phyloP scores from a whole-genome alignment of 208 protist genomes.

The Leishmania tropica region DNA sequence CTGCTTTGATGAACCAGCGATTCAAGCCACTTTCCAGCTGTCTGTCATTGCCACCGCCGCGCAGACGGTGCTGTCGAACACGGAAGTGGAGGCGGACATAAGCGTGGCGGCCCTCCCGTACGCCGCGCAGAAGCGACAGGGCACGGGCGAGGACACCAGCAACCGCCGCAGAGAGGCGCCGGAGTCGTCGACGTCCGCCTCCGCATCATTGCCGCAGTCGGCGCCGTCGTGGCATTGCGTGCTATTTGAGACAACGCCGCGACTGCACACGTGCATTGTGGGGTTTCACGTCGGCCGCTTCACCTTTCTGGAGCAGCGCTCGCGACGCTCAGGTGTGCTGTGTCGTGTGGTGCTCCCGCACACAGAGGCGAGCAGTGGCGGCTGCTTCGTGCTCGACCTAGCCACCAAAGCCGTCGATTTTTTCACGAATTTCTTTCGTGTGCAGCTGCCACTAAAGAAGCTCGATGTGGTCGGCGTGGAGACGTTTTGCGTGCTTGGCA shows the following conservation, averaged over 20 bases:
- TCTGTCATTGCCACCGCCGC: constrained; percentile 40
- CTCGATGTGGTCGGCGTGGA: constrained; percentile 72
- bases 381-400: constrained; percentile 92
- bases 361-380: constrained; percentile 33
- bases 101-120: constrained; percentile 16
- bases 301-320: constrained; percentile 74
- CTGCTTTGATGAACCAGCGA: constrained; percentile 76
- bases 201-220: background rate
- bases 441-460: constrained; percentile 92
- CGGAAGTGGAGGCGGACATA: constrained; percentile 38
- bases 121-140: background rate
- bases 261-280: constrained; percentile 63
- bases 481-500: constrained; percentile 50
- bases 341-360: constrained; percentile 68
- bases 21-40: constrained; percentile 56
- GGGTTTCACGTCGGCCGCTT: constrained; percentile 93
- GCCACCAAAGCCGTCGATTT: constrained; percentile 80
- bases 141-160: background rate
- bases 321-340: constrained; percentile 35
- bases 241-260: constrained; percentile 53
- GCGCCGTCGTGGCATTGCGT: constrained; percentile 15
- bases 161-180: background rate
- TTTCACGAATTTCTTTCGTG: constrained; percentile 89
- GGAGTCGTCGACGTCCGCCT: background rate
- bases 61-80: constrained; percentile 60